A percentile compares a stretch with the other conserved stretches of the same genome.
These are phyloP conservation scores for Capsella rubella DNA, from an alignment of 441 rosid genomes.

Conservation along the genomic window DNA sequence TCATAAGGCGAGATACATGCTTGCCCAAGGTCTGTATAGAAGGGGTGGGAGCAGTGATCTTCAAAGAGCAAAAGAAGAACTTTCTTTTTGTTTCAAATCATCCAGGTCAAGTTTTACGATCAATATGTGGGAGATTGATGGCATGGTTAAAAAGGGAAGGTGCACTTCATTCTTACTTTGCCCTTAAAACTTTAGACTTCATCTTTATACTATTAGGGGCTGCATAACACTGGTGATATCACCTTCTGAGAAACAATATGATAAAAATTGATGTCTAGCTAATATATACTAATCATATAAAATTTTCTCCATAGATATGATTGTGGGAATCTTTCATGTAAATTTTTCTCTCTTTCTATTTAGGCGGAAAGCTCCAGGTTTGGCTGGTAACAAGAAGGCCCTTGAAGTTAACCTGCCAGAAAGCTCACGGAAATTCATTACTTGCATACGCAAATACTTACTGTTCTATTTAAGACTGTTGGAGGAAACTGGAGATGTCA, in stretches of 20 bases:
- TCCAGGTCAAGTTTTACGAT: constrained; percentile 95
- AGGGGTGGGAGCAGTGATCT: constrained; percentile 82
- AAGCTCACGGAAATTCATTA: constrained; percentile 97
- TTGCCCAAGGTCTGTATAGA: constrained; percentile 87
- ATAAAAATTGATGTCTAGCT: constrained; percentile 22
- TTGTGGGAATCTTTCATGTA: constrained; percentile 32
- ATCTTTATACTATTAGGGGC: not conserved
- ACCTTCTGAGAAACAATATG: constrained; percentile 29
- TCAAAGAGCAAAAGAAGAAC: constrained; percentile 96
- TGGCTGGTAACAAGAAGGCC: constrained; percentile 82
- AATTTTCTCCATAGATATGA: constrained; percentile 20
- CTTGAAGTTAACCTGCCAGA: constrained; percentile 97
- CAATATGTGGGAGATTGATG: constrained; percentile 99
- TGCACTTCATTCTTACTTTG: constrained; percentile 44
- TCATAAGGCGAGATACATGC: constrained; percentile 98
- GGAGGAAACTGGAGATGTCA: constrained; percentile 91
- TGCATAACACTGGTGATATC: constrained; percentile 24
- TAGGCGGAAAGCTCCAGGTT: constrained; percentile 90
- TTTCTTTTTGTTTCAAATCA: constrained; percentile 97
- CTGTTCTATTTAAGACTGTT: constrained; percentile 85
- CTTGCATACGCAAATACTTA: constrained; percentile 91
- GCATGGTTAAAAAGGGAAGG: constrained; percentile 99
- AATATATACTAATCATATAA: constrained; percentile 2
- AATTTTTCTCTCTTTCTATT: constrained; percentile 38
- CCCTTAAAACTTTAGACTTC: not conserved